These are phyloP conservation scores for Boletales sp. DNA, from an alignment of 768 basidiomycete genomes.

Conservation along the genomic window DNA sequence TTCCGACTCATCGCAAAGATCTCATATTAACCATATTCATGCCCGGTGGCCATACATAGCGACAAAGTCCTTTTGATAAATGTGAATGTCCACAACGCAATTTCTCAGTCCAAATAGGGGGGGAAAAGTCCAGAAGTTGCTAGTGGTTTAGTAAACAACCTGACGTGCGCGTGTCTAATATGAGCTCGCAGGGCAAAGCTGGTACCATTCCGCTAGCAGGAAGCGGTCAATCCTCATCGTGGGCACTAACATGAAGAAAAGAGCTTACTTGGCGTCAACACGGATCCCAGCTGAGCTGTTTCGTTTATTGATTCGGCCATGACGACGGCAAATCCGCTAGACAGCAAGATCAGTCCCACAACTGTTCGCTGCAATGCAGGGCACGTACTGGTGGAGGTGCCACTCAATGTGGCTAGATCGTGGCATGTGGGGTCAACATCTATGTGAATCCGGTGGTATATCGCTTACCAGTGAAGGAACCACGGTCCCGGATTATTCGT, in stretches of 20 bases:
- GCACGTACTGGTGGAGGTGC: slow-evolving; percentile 15
- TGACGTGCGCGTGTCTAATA: too few relatives aligned
- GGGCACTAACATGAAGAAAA: too few relatives aligned
- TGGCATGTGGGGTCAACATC: background rate
- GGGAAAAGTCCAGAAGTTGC: too few relatives aligned
- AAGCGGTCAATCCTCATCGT: too few relatives aligned
- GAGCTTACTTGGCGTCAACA: background rate
- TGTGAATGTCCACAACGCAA: too few relatives aligned
- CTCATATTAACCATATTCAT: too few relatives aligned
- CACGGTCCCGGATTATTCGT: slow-evolving; percentile 65
- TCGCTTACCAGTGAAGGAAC: slow-evolving; percentile 37
- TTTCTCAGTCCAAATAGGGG: too few relatives aligned
- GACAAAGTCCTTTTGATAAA: too few relatives aligned
- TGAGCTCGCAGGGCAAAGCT: background rate
- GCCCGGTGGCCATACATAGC: too few relatives aligned
- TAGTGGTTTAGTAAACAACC: too few relatives aligned
- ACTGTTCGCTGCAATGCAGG: background rate
- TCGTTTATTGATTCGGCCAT: slow-evolving; percentile 15
- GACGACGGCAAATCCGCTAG: slow-evolving; percentile 17
- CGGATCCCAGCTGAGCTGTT: background rate
- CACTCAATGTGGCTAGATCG: slow-evolving; percentile 16
- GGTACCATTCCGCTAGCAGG: background rate
- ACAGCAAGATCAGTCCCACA: background rate
- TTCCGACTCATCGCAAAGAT: too few relatives aligned
- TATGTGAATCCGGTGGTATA: background rate